phyloP scores from a whole-genome alignment of 2,329 filamentous ascomycete genomes.

The Fusarium incarnatum region DNA sequence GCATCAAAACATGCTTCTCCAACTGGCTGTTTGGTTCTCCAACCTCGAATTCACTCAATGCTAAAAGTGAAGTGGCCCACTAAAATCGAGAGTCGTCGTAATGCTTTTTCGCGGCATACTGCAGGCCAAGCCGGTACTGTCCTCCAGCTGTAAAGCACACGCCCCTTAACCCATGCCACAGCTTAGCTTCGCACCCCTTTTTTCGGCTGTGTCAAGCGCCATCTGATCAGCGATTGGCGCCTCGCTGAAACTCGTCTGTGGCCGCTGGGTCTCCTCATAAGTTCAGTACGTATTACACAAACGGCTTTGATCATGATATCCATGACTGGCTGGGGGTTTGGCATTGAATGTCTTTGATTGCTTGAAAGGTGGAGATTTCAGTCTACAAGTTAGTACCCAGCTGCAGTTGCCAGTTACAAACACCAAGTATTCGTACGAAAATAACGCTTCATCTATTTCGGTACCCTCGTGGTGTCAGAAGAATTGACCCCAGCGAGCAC shows the following conservation, averaged over 20 bases:
- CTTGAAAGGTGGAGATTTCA: not conserved
- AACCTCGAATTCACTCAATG: conserved; percentile 23
- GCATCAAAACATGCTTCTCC: conserved; percentile 6
- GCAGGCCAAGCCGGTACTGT: not conserved
- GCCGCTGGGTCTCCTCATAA: not conserved
- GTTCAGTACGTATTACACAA: not conserved
- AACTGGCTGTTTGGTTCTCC: conserved; percentile 12
- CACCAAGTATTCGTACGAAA: not conserved
- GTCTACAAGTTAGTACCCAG: not conserved
- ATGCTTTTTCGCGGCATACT: conserved; percentile 22
- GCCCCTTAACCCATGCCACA: not conserved
- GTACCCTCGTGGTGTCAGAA: not conserved
- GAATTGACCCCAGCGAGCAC: no score
- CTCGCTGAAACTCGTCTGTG: conserved; percentile 29
- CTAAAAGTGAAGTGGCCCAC: conserved; percentile 24
- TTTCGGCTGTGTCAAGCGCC: conserved; percentile 22
- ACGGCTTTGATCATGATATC: not conserved
- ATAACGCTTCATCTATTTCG: not conserved
- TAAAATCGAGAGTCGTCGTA: conserved; percentile 33
- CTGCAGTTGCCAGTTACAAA: not conserved
- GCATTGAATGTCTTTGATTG: conserved; percentile 13
- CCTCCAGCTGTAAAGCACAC: not conserved
- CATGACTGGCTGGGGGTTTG: not conserved
- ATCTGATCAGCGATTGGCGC: conserved; percentile 37
- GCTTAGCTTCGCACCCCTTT: conserved; percentile 10